These are phyloP conservation scores for Persicaria maculosa DNA, from an alignment of 148 eudicot species.

Conservation along the genomic window DNA sequence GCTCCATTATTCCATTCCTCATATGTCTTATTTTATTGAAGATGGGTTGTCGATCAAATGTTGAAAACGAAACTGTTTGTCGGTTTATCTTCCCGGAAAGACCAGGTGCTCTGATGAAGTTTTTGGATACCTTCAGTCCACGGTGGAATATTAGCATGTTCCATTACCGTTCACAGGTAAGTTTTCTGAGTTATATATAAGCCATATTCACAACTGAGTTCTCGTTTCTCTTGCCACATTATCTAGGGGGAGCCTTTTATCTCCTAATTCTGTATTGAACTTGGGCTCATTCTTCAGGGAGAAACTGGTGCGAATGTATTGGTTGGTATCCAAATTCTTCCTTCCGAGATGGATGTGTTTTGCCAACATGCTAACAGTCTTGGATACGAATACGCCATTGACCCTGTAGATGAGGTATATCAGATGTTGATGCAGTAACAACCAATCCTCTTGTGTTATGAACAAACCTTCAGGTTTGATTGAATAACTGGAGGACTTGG, in stretches of 20 bases:
- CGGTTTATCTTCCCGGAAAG: conserved; percentile 89
- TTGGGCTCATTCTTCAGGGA: conserved; percentile 39
- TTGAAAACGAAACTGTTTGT: conserved; percentile 72
- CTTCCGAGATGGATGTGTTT: conserved; percentile 50
- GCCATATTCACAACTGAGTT: no score
- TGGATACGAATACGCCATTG: conserved; percentile 60
- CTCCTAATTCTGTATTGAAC: neutral
- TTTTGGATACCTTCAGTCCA: conserved; percentile 82
- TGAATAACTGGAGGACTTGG: neutral
- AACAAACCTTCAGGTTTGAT: neutral
- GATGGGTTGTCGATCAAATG: conserved; percentile 77
- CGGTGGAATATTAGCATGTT: conserved; percentile 93
- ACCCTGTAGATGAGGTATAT: conserved; percentile 54
- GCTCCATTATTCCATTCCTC: neutral
- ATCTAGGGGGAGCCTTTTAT: neutral
- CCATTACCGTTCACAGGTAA: conserved; percentile 89
- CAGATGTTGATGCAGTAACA: conserved; percentile 56
- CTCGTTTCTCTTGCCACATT: neutral
- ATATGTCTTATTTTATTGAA: conserved; percentile 19
- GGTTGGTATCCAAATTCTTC: conserved; percentile 82
- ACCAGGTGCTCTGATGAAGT: conserved; percentile 83
- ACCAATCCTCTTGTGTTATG: neutral
- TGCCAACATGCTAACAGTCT: conserved; percentile 45
- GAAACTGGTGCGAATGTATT: conserved; percentile 88
- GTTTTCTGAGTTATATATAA: conserved; percentile 9